A percentile compares a stretch with the other conserved stretches of the same genome.
phyloP scores from a whole-genome alignment of 2,329 filamentous ascomycete species.

The Paraconiothyrium brasiliense region DNA sequence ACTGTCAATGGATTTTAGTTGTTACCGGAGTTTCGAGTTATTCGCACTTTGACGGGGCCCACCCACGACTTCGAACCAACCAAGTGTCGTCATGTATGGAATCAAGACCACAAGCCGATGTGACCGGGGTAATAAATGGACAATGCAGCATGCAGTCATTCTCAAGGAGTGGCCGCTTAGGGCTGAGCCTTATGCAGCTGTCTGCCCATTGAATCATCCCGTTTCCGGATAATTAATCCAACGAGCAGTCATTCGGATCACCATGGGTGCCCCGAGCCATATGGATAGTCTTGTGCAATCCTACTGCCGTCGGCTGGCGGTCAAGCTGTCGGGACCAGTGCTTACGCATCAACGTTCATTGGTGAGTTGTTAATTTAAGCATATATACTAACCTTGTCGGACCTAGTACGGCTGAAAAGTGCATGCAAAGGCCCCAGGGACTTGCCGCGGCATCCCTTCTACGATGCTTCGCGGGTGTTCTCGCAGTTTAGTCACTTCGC shows the following conservation, averaged over 20 bases:
- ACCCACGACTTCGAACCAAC: not conserved
- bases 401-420: constrained; percentile 6
- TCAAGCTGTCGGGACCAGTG: constrained; percentile 8
- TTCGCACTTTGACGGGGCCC: not conserved
- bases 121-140: not conserved
- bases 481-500: not conserved
- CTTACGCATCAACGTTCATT: constrained; percentile 15
- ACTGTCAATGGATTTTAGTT: not conserved
- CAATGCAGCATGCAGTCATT: constrained; percentile 6
- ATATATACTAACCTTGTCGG: not conserved
- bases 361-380: constrained; percentile 13
- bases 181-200: not conserved
- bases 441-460: constrained; percentile 3
- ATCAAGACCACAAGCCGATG: not conserved
- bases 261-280: no score
- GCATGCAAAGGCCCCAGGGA: constrained; percentile 3
- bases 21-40: not conserved
- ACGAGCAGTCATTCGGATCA: constrained; percentile 1
- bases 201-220: not conserved
- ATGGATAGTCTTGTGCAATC: not conserved
- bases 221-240: not conserved
- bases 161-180: not conserved
- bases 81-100: not conserved
- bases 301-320: constrained; percentile 5
- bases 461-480: constrained; percentile 2